Percentiles rank a stretch among this genome's conserved stretches.
phyloP scores from a whole-genome alignment of 805 yeast genomes.

The Metschnikowia corniflorae region DNA sequence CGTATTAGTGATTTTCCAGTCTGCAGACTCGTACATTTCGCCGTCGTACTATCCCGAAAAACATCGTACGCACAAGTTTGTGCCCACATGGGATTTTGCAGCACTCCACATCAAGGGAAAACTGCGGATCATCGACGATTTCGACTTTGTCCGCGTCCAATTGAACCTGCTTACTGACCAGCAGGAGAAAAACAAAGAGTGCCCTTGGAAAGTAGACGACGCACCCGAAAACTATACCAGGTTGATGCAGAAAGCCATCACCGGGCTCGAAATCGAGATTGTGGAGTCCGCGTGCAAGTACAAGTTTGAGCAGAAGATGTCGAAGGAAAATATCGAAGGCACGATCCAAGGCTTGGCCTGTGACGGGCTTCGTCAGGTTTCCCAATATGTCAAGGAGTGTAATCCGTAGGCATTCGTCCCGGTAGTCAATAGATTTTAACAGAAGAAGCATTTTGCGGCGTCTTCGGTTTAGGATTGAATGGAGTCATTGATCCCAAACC shows the following conservation, averaged over 20 bases:
- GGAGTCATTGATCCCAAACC: too few relatives aligned
- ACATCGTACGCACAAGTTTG: slow-evolving; percentile 53
- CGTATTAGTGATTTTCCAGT: slow-evolving; percentile 51
- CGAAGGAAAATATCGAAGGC: slow-evolving; percentile 46
- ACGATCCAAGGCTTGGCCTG: slow-evolving; percentile 44
- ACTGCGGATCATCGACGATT: slow-evolving; percentile 42
- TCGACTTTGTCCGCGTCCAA: slow-evolving; percentile 44
- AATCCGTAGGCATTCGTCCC: too few relatives aligned
- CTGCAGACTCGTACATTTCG: slow-evolving; percentile 49
- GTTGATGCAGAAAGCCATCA: slow-evolving; percentile 45
- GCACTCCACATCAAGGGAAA: slow-evolving; percentile 55
- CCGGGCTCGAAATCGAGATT: slow-evolving; percentile 54
- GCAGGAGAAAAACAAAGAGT: slow-evolving; percentile 41
- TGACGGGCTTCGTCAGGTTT: slow-evolving; percentile 31
- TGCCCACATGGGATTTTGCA: slow-evolving; percentile 71
- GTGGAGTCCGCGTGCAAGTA: slow-evolving; percentile 46
- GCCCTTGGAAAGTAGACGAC: slow-evolving; percentile 53
- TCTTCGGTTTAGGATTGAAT: too few relatives aligned
- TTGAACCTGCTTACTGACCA: slow-evolving; percentile 43
- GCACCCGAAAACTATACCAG: slow-evolving; percentile 51
- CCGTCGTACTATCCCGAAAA: slow-evolving; percentile 61
- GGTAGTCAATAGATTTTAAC: too few relatives aligned
- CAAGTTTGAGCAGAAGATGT: slow-evolving; percentile 54
- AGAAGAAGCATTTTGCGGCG: too few relatives aligned
- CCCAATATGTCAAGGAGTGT: slow-evolving; percentile 21